Conservation (phyloP, 345 rosid species). For the Erucastrum elatum region DNA sequence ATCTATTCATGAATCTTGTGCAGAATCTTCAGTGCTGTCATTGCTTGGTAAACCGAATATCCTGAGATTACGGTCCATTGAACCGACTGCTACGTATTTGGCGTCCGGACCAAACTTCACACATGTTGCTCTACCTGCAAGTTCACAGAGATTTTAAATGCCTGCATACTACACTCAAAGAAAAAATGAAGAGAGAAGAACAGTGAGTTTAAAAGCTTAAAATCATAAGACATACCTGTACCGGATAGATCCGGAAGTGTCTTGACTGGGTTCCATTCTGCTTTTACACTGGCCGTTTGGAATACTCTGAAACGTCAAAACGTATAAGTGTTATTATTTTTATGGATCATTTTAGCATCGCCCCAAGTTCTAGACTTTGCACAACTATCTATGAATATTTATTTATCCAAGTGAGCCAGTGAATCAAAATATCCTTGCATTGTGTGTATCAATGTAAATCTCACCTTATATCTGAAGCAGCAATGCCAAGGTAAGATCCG, state of each 20-base stretch:
- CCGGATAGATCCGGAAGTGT: constrained; percentile 93
- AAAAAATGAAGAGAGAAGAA: not conserved
- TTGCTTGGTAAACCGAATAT: constrained; percentile 73
- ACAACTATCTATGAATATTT: not conserved
- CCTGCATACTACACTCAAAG: not conserved
- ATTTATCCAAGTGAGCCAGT: not conserved
- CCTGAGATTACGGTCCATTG: constrained; percentile 96
- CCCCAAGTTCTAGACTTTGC: not conserved
- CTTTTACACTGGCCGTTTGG: constrained; percentile 89
- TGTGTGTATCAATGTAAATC: constrained; percentile 3
- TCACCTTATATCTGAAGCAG: constrained; percentile 87
- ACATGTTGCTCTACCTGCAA: constrained; percentile 72
- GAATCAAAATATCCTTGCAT: not conserved
- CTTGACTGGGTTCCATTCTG: constrained; percentile 90
- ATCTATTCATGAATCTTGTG: constrained; percentile 46
- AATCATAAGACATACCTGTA: constrained; percentile 54
- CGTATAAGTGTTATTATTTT: not conserved
- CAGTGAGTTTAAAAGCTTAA: not conserved
- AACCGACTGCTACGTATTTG: constrained; percentile 80
- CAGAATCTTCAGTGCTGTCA: constrained; percentile 34
- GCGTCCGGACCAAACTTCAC: constrained; percentile 80
- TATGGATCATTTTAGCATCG: not conserved
- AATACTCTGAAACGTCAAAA: constrained; percentile 54
- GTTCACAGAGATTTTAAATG: not conserved
- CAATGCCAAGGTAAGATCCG: constrained; percentile 84